Evolutionary conservation across 306 rosid genomes (phyloP), one percentile per base, ranked within the genome.

Genomic region (Vigna nakashimae): DNA sequence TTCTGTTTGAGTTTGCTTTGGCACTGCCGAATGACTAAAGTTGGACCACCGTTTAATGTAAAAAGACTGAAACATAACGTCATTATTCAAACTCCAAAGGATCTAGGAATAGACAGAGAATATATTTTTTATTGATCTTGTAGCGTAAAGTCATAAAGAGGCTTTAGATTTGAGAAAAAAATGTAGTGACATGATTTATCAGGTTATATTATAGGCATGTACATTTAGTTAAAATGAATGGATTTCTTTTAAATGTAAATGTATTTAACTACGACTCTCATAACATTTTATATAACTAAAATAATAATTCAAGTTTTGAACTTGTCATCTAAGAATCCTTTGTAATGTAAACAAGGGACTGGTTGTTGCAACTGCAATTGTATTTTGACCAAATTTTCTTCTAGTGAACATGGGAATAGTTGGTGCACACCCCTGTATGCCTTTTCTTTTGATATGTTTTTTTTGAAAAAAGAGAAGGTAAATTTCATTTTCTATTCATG

Each of bases 1-100:
- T 18, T 18, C 20, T 18, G 20, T n/a, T 70, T 70, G 63, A 70
- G 63, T 17, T 34, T 70, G 62, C 62, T 70, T 16, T 2, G 10
- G 46, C 48, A 70, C 28, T 11, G 15, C 64, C 65, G 7, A 51
- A 55, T 11, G 15, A 15, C 76, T 55, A 34, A 55, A 36, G 65
- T 20, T 40, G 46, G 32, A 49, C 42, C 43, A 56, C 67, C 56
- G 13, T 73, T 46, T 73, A 57, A 73, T 42, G 69, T 58, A 58
- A 58, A 58, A 57, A 43, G 28, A 43, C 45, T 73, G 53, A 24
- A 57, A 43, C 18, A 58, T 17, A 45, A 43, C 10, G 51, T 43
- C 43, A 73, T 24, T 38, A 22, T 73, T 57, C 56, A 22, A 40
- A 73, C 16, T 40, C 43, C 26, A 56, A 73, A 73, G 67, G 28